phyloP scores from a whole-genome alignment of 1,139 yeast genomes.

The Pichia sp. region DNA sequence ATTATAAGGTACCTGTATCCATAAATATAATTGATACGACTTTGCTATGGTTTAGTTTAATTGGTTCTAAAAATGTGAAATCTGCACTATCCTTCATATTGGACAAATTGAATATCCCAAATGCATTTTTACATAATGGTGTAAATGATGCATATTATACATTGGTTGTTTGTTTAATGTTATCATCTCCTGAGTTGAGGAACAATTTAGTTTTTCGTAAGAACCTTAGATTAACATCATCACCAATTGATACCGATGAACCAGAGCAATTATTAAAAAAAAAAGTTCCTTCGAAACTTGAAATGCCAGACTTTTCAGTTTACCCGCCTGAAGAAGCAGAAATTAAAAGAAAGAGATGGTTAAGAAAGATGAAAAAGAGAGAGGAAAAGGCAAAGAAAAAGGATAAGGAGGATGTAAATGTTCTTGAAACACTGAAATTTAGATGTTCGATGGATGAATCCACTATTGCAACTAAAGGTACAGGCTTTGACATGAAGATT shows the following conservation, averaged over 20 bases:
- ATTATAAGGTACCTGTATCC: slow-evolving; percentile 39
- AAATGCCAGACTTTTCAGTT: slow-evolving; percentile 6
- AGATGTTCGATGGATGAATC: slow-evolving; percentile 14
- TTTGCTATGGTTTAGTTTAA: slow-evolving; percentile 38
- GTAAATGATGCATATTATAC: slow-evolving; percentile 81
- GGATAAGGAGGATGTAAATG: not conserved
- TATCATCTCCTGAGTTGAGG: slow-evolving; percentile 23
- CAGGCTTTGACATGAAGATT: not conserved
- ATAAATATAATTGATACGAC: slow-evolving; percentile 45
- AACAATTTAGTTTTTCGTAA: slow-evolving; percentile 14
- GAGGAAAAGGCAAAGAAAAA: slow-evolving; percentile 5
- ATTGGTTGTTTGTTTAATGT: slow-evolving; percentile 29
- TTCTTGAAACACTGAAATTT: slow-evolving; percentile 3
- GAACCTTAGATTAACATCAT: not conserved
- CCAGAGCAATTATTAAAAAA: not conserved
- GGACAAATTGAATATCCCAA: slow-evolving; percentile 48
- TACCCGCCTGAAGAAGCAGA: slow-evolving; percentile 4
- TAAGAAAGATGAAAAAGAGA: slow-evolving; percentile 2
- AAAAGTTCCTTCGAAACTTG: not conserved
- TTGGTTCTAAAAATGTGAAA: slow-evolving; percentile 33
- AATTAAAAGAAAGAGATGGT: slow-evolving; percentile 5
- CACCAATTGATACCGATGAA: not conserved
- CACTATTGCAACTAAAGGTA: slow-evolving; percentile 9
- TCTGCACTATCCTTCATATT: slow-evolving; percentile 47
- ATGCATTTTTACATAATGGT: slow-evolving; percentile 66